Conservation (phyloP, 768 basidiomycete genomes). For the Trichaptum fuscoviolaceum region DNA sequence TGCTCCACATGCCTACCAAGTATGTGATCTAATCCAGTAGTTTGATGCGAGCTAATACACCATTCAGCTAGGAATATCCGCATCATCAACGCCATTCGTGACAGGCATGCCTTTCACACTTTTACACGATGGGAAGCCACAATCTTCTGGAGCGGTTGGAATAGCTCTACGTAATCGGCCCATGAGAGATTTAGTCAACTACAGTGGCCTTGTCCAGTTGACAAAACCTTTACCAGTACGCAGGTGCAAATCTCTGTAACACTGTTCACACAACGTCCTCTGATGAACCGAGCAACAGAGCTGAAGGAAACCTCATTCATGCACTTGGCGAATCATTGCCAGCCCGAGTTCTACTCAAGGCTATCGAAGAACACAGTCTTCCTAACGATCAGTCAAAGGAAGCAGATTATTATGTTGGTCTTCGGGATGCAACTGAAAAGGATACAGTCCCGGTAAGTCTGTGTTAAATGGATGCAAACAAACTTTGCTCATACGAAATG, state of each 20-base stretch:
- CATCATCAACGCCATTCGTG: slow-evolving; percentile 73
- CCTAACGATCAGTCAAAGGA: slow-evolving; percentile 16
- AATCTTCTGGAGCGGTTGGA: slow-evolving; percentile 66
- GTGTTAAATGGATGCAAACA: background rate
- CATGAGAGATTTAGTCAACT: slow-evolving; percentile 20
- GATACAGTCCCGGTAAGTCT: background rate
- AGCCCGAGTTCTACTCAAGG: slow-evolving; percentile 50
- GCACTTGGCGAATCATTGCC: slow-evolving; percentile 54
- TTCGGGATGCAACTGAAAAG: slow-evolving; percentile 10
- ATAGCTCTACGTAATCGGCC: slow-evolving; percentile 32
- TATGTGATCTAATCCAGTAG: slow-evolving; percentile 22
- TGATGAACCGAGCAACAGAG: slow-evolving; percentile 29
- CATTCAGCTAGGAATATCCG: slow-evolving; percentile 57
- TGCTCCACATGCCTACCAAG: slow-evolving; percentile 46
- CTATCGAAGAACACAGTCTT: slow-evolving; percentile 38
- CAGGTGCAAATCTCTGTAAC: slow-evolving; percentile 29
- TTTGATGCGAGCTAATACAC: background rate
- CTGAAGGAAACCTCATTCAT: slow-evolving; percentile 70
- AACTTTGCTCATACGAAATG: background rate
- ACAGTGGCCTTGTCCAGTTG: slow-evolving; percentile 39
- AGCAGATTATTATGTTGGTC: slow-evolving; percentile 53
- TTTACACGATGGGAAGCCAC: slow-evolving; percentile 49
- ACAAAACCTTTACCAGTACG: slow-evolving; percentile 48
- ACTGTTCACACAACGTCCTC: background rate
- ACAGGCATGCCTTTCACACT: slow-evolving; percentile 72